A percentile compares a stretch with the other conserved stretches of the same genome.
Conservation (phyloP, 2,329 filamentous ascomycete genomes). For the Diaporthe humulicola region DNA sequence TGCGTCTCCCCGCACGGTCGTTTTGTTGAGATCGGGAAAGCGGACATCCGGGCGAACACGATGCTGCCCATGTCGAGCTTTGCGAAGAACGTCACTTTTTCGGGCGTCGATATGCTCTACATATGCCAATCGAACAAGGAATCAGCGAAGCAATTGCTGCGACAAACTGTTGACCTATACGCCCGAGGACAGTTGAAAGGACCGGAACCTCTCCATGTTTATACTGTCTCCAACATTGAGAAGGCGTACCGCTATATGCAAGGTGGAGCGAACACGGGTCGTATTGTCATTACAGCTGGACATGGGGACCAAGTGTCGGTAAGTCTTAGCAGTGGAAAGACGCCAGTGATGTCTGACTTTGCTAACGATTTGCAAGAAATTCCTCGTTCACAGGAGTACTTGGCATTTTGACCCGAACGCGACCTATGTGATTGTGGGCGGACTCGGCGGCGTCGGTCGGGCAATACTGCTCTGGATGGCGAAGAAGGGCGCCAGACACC, state of each 20-base stretch:
- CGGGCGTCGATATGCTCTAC: too few species aligned
- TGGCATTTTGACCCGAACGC: constrained; percentile 46
- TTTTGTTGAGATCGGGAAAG: constrained; percentile 60
- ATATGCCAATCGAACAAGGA: too few species aligned
- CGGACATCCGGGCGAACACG: constrained; percentile 54
- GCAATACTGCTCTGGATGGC: constrained; percentile 44
- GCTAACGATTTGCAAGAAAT: too few species aligned
- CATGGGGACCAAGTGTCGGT: too few species aligned
- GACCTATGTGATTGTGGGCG: constrained; percentile 46
- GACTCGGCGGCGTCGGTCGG: constrained; percentile 46
- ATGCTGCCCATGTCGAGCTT: constrained; percentile 59
- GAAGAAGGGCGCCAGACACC: constrained; percentile 38
- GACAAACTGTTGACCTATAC: too few species aligned
- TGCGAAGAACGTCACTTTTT: constrained; percentile 46
- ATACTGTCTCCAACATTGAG: too few species aligned
- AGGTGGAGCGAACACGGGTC: too few species aligned
- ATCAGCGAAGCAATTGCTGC: too few species aligned
- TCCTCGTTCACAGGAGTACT: constrained; percentile 14
- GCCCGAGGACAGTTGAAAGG: too few species aligned
- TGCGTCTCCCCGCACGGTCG: constrained; percentile 58
- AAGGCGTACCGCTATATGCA: too few species aligned
- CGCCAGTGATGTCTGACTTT: not conserved
- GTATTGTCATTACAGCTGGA: too few species aligned
- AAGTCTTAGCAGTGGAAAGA: constrained; percentile 9
- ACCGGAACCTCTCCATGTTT: too few species aligned